Percentiles rank a stretch among this genome's conserved stretches.
Conservation (phyloP, 2,329 filamentous ascomycete genomes). For the Aspergillus japonicus region DNA sequence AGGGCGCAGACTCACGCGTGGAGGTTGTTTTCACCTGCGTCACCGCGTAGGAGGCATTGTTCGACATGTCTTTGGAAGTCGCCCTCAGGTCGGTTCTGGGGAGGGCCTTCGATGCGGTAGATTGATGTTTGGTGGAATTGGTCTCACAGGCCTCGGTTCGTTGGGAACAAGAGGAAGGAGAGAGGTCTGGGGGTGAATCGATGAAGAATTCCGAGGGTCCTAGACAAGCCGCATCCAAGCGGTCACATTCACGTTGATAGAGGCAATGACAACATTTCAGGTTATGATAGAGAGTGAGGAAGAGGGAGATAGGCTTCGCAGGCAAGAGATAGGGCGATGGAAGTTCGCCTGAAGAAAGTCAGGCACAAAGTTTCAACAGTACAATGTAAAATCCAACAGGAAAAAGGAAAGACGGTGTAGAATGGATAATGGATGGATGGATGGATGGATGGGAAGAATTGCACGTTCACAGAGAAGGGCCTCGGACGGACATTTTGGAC, state of each 20-base stretch:
- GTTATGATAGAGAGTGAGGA: neutral
- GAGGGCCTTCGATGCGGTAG: neutral
- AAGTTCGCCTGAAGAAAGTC: neutral
- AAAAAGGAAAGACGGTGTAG: slow-evolving; percentile 4
- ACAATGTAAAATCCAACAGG: neutral
- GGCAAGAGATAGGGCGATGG: neutral
- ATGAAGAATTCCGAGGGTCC: slow-evolving; percentile 1
- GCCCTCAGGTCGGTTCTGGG: slow-evolving; percentile 9
- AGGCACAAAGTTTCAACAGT: neutral
- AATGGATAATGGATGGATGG: neutral
- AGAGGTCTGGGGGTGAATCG: neutral
- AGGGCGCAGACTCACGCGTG: slow-evolving; percentile 26
- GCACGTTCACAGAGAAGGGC: neutral
- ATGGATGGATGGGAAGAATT: neutral
- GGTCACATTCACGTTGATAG: slow-evolving; percentile 9
- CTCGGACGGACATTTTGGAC: neutral
- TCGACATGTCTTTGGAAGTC: slow-evolving; percentile 26
- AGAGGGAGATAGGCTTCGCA: neutral
- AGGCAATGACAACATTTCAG: slow-evolving; percentile 10
- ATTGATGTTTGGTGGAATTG: neutral
- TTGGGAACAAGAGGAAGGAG: neutral
- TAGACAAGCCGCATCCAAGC: slow-evolving; percentile 8
- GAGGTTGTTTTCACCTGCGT: slow-evolving; percentile 32
- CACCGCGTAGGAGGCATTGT: slow-evolving; percentile 30
- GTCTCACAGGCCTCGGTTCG: neutral